These are phyloP conservation scores for Arthrobotrys entomopaga DNA, from an alignment of 2,329 filamentous ascomycete genomes.

Conservation along the genomic window DNA sequence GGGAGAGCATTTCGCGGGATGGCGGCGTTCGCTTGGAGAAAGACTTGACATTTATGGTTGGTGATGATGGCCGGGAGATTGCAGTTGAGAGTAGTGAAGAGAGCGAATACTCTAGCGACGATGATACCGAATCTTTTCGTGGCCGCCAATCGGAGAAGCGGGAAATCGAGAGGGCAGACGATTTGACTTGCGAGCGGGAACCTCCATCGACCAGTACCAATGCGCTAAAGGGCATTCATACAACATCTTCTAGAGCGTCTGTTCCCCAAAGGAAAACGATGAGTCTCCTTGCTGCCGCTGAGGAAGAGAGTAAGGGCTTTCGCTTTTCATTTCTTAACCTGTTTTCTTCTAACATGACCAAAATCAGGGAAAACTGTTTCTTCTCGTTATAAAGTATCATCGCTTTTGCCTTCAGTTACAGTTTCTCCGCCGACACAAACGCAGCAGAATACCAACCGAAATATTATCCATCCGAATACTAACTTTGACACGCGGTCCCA, in stretches of 20 bases:
- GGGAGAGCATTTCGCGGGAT: conserved; percentile 64
- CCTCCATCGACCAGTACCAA: background rate
- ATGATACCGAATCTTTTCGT: conserved; percentile 58
- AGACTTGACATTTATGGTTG: conserved; percentile 73
- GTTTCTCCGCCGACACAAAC: conserved; percentile 56
- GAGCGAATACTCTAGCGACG: conserved; percentile 62
- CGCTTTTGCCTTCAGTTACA: conserved; percentile 56
- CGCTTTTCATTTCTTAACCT: conserved; percentile 15
- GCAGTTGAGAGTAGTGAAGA: conserved; percentile 76
- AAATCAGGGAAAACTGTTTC: conserved; percentile 57
- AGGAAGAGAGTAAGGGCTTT: conserved; percentile 76
- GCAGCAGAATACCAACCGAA: conserved; percentile 65
- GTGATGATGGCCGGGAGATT: conserved; percentile 66
- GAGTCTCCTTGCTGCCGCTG: conserved; percentile 77
- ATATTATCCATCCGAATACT: conserved; percentile 79
- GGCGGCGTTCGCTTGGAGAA: conserved; percentile 72
- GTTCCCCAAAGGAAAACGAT: conserved; percentile 65
- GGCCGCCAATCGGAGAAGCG: conserved; percentile 47
- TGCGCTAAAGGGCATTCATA: background rate
- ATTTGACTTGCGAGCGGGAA: background rate
- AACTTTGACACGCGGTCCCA: conserved; percentile 78
- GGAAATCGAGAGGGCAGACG: background rate
- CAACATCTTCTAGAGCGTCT: conserved; percentile 4
- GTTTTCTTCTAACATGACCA: conserved; percentile 17
- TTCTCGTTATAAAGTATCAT: conserved; percentile 57